These are phyloP conservation scores for Clavariopsis aquatica DNA, from an alignment of 495 filamentous ascomycete genomes.

Conservation along the genomic window DNA sequence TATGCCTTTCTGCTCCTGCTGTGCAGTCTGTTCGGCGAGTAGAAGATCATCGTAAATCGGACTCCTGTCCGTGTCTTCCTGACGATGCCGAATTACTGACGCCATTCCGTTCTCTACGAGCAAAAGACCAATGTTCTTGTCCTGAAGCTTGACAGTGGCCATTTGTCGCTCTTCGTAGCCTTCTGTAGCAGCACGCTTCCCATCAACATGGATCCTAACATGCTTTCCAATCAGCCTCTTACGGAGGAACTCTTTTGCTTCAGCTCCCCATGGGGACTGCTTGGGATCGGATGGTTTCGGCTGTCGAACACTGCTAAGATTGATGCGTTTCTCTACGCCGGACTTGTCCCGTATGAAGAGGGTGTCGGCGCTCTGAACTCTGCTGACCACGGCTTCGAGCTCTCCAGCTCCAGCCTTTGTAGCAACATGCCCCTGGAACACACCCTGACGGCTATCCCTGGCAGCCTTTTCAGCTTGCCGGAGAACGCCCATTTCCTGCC, in stretches of 20 bases:
- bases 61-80: slow-evolving; percentile 88
- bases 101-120: slow-evolving; percentile 90
- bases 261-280: slow-evolving; percentile 82
- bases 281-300: slow-evolving; percentile 80
- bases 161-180: slow-evolving; percentile 94
- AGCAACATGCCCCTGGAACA: slow-evolving; percentile 77
- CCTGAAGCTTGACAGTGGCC: slow-evolving; percentile 76
- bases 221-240: slow-evolving; percentile 96
- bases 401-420: slow-evolving; percentile 59
- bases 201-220: slow-evolving; percentile 82
- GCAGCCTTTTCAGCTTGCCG: slow-evolving; percentile 86
- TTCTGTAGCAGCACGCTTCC: slow-evolving; percentile 84
- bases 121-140: slow-evolving; percentile 81
- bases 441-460: slow-evolving; percentile 66
- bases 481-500: slow-evolving; percentile 77
- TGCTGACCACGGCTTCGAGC: slow-evolving; percentile 76
- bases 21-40: slow-evolving; percentile 81
- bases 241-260: slow-evolving; percentile 93
- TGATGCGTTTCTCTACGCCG: slow-evolving; percentile 84
- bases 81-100: slow-evolving; percentile 89
- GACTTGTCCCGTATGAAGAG: slow-evolving; percentile 80
- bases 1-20: slow-evolving; percentile 87
- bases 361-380: slow-evolving; percentile 86
- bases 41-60: slow-evolving; percentile 92
- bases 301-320: slow-evolving; percentile 86